Evolutionary conservation across 1,284 basidiomycete species (phyloP).

Genomic region (Nidula niveotomentosa): DNA sequence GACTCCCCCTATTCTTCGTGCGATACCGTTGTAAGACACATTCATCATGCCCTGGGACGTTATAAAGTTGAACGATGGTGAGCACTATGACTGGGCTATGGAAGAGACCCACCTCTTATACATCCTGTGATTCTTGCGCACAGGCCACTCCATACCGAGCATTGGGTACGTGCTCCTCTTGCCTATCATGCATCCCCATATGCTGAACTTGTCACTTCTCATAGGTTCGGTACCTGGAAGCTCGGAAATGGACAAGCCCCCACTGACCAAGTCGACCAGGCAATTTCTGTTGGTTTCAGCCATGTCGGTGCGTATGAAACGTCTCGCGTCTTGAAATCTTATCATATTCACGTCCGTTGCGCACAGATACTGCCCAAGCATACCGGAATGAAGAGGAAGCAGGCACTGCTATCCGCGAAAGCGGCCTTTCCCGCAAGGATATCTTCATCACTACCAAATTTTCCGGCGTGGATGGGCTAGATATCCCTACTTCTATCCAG

Average conservation of each 20-base stretch:
- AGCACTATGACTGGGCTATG: conserved; percentile 2
- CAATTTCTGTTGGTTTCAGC: conserved; percentile 48
- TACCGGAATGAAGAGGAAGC: conserved; percentile 54
- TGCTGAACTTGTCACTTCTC: neutral
- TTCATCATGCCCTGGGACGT: conserved; percentile 45
- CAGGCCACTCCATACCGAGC: conserved; percentile 42
- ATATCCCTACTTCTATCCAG: conserved; percentile 51
- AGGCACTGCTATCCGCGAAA: conserved; percentile 49
- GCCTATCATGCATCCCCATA: neutral
- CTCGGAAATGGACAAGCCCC: conserved; percentile 47
- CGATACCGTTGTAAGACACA: neutral
- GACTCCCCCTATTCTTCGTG: neutral
- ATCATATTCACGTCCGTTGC: no score
- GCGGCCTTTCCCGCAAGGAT: conserved; percentile 43
- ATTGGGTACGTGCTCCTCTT: conserved; percentile 30
- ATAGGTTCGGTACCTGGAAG: conserved; percentile 51
- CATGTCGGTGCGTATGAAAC: no score
- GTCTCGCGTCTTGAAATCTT: no score
- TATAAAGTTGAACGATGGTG: conserved; percentile 45
- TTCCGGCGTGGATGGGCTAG: conserved; percentile 50
- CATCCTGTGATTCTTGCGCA: neutral
- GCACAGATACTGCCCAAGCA: conserved; percentile 25
- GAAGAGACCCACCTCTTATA: neutral
- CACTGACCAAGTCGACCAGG: conserved; percentile 50
- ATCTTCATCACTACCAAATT: conserved; percentile 65